Evolutionary conservation across 2,329 filamentous ascomycete genomes (phyloP).

Genomic region (Plectosphaerella sp.): DNA sequence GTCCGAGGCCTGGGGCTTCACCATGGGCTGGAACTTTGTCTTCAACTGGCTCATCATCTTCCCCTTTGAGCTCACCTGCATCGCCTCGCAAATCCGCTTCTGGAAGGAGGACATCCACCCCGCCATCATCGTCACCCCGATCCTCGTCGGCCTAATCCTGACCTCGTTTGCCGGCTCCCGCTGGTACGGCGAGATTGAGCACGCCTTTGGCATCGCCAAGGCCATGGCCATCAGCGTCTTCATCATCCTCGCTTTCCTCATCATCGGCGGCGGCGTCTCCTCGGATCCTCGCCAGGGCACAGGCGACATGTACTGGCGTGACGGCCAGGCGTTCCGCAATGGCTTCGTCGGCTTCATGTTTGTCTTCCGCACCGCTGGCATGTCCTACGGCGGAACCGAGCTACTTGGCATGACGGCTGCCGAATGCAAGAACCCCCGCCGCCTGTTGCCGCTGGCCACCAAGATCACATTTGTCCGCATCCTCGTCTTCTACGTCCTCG

Average conservation of each 20-base stretch:
- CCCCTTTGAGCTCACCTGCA: conserved; percentile 31
- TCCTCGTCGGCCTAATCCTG: conserved; percentile 30
- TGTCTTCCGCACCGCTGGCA: conserved; percentile 38
- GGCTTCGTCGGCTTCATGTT: conserved; percentile 35
- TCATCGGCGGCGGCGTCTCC: conserved; percentile 44
- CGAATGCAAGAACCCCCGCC: conserved; percentile 39
- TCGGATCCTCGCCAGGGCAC: conserved; percentile 23
- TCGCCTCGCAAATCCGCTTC: conserved; percentile 22
- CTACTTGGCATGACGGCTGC: conserved; percentile 38
- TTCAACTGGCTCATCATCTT: conserved; percentile 29
- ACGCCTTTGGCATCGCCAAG: conserved; percentile 47
- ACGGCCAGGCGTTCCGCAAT: conserved; percentile 37
- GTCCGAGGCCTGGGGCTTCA: conserved; percentile 30
- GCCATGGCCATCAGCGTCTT: conserved; percentile 49
- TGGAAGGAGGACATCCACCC: conserved; percentile 20
- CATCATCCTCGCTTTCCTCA: conserved; percentile 50
- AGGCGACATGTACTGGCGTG: conserved; percentile 41
- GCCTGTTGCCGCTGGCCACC: conserved; percentile 73
- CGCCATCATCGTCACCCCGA: conserved; percentile 28
- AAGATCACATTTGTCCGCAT: conserved; percentile 69
- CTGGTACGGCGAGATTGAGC: conserved; percentile 45
- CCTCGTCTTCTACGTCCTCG: conserved; percentile 49
- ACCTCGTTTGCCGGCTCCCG: conserved; percentile 42
- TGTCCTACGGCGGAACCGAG: conserved; percentile 40
- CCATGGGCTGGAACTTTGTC: conserved; percentile 35